Conservation (phyloP, 306 rosid genomes). For the Citrullus colocynthis region DNA sequence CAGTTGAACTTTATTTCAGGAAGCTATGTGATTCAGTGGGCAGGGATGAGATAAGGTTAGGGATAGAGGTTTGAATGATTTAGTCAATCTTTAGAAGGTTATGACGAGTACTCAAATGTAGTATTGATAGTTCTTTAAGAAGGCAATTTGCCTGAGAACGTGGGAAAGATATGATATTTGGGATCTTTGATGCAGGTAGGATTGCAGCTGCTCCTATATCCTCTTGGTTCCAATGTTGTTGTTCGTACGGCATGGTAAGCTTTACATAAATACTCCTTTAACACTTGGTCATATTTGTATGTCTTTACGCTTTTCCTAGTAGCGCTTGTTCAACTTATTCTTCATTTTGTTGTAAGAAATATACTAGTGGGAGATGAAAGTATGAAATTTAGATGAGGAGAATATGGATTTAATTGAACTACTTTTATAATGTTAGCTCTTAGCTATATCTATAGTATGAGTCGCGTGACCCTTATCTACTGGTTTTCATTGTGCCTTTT, state of each 20-base stretch:
- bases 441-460: neutral
- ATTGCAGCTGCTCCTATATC: conserved; percentile 67
- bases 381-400: neutral
- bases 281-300: neutral
- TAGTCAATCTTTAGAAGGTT: neutral
- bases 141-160: neutral
- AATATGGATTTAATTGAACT: neutral
- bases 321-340: neutral
- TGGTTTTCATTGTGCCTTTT: neutral
- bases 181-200: conserved; percentile 47
- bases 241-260: conserved; percentile 80
- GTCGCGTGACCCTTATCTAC: neutral
- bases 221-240: conserved; percentile 65
- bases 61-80: neutral
- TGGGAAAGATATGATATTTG: conserved; percentile 2
- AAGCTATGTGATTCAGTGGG: neutral
- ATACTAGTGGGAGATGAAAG: neutral
- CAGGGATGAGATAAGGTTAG: neutral
- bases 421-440: neutral
- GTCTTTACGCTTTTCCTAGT: neutral
- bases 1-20: neutral
- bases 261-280: neutral
- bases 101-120: neutral
- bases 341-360: neutral
- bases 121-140: neutral